Evolutionary conservation across 768 basidiomycete genomes (phyloP).

Genomic region (Boletus tylopilopsis): DNA sequence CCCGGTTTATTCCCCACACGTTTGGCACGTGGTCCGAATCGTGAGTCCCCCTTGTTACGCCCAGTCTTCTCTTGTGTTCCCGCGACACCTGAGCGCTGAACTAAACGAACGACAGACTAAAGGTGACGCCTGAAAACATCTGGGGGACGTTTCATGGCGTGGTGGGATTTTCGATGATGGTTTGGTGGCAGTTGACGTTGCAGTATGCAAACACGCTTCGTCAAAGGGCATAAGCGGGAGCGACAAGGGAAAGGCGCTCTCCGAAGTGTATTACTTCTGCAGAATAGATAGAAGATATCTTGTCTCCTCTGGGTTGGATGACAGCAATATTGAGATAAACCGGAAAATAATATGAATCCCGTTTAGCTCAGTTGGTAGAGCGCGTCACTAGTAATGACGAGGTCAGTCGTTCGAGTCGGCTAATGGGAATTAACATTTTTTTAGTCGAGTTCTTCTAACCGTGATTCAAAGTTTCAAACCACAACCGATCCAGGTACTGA

Average conservation of each 20-base stretch:
- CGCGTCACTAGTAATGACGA: constrained; percentile 71
- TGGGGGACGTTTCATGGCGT: constrained; percentile 76
- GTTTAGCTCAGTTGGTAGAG: constrained; percentile 50
- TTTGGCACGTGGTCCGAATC: constrained; percentile 59
- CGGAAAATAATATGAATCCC: constrained; percentile 13
- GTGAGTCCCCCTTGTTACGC: constrained; percentile 38
- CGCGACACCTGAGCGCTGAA: not conserved
- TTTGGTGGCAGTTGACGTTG: constrained; percentile 82
- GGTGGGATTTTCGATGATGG: constrained; percentile 64
- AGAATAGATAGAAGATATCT: no score
- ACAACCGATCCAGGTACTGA: no score
- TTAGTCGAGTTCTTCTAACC: not conserved
- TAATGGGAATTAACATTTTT: constrained; percentile 32
- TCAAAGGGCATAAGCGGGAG: not conserved
- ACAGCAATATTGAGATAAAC: not conserved
- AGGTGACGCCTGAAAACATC: constrained; percentile 64
- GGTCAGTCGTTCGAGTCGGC: constrained; percentile 67
- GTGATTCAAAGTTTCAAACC: no score
- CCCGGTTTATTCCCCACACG: constrained; percentile 73
- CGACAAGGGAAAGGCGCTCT: no score
- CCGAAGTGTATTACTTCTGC: no score
- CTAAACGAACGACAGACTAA: constrained; percentile 14
- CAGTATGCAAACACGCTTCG: constrained; percentile 43
- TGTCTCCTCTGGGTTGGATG: not conserved
- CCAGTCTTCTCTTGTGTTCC: not conserved